Base-by-base conservation (phyloP, 1,284 basidiomycete genomes). In the Tilletia setariae region DNA sequence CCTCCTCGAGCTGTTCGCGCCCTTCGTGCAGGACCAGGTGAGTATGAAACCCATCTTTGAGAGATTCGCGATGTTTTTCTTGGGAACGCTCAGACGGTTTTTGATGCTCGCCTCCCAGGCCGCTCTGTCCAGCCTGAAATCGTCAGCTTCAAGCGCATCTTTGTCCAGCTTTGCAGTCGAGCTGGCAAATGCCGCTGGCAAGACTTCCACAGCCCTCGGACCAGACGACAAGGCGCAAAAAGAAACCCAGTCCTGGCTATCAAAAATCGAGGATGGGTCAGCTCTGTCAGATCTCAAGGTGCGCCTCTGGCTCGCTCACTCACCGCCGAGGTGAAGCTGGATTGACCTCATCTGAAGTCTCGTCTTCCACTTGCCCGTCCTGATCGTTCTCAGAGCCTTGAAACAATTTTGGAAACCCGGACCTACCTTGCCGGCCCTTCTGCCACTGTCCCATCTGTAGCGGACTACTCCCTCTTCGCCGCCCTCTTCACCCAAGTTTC, bases 381-480 rank as follows among this genome's bases (percentile, higher is more conserved):
- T 7, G 11, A 40, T 16, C 21, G 49, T 30, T 15, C 8, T 21
- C 46, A 44, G 65, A 30, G 43, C 49, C 25, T 61, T 7, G 56
- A 61, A 30, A 61, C 56, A 35, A 61, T 30, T 32, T 76, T 81
- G 49, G 67, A 75, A 56, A 69, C 65, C 42, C 63, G 72, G 47
- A 82, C 79, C 13, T 81, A 75, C 69, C 67, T 81, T 23, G 73
- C 73, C 21, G 67, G 72, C 15, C 76, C 79, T 66, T 32, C 30
- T 13, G 56, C 56, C 15, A 61, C 56, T 2, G 64, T 69, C 65
- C 76, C 76, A 30, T 80, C 79, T 4, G 76, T 76, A 1, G 80
- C 80, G 32, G 80, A 82, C 70, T 73, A 79, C 56, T 76, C 80
- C 15, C 77, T 82, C 35, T 79, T 81, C 44, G 77, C 79, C 3